Evolutionary conservation across 108 stramenopile genomes (phyloP).

Genomic region (Chaetoceros muelleri): DNA sequence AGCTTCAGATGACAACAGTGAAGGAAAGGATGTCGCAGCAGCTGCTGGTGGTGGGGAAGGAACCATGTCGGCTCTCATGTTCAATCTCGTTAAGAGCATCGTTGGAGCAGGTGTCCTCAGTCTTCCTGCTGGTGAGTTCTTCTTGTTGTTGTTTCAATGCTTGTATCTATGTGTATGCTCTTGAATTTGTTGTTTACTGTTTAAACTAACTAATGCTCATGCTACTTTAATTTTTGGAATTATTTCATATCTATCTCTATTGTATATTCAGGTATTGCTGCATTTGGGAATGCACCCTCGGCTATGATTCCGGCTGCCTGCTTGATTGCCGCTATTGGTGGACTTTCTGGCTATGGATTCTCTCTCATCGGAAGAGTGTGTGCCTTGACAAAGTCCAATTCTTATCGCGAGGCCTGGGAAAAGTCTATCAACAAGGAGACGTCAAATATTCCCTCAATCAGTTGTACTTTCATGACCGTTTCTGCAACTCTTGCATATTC

Average conservation of each 20-base stretch:
- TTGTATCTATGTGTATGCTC: constrained; percentile 18
- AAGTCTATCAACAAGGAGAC: constrained; percentile 52
- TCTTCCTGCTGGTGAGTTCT: constrained; percentile 81
- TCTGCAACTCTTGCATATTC: constrained; percentile 84
- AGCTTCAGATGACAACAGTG: neutral
- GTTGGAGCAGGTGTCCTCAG: constrained; percentile 87
- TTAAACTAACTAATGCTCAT: constrained; percentile 16
- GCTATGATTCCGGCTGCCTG: constrained; percentile 76
- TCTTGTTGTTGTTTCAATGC: too few relatives aligned
- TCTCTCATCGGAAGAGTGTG: constrained; percentile 59
- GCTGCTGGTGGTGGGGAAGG: neutral
- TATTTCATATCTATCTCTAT: neutral
- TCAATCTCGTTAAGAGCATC: constrained; percentile 90
- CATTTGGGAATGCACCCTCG: constrained; percentile 77
- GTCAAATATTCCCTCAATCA: constrained; percentile 78
- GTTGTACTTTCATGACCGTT: constrained; percentile 78
- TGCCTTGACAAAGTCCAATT: constrained; percentile 59
- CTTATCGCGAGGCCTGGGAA: constrained; percentile 89
- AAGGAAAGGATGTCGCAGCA: too few relatives aligned
- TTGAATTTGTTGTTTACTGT: constrained; percentile 13
- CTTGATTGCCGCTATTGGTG: constrained; percentile 58
- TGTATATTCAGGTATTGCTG: constrained; percentile 66
- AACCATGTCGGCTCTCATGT: constrained; percentile 26
- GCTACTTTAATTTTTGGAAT: neutral
- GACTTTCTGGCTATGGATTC: constrained; percentile 67